Percentiles rank a stretch among this genome's conserved stretches.
These are phyloP conservation scores for Chrysanthemum lavandulifolium DNA, from an alignment of 129 eudicot genomes.

Conservation along the genomic window DNA sequence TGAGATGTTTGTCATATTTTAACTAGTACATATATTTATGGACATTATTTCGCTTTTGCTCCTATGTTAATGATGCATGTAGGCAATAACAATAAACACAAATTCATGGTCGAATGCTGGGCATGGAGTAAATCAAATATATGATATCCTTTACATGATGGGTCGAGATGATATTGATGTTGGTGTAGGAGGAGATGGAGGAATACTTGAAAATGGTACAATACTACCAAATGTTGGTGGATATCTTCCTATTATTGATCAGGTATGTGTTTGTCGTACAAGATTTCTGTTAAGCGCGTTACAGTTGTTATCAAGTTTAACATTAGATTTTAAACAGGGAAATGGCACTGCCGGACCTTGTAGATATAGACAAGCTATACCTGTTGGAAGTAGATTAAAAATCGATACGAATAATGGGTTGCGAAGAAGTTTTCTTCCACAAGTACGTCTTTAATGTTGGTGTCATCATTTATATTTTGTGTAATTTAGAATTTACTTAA, in stretches of 20 bases:
- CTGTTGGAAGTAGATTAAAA: background rate
- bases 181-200: slow-evolving; percentile 97
- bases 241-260: too few relatives aligned
- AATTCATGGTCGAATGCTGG: slow-evolving; percentile 90
- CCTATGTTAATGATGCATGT: too few relatives aligned
- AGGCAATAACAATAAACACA: slow-evolving; percentile 76
- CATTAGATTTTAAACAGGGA: background rate
- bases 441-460: background rate
- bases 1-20: too few relatives aligned
- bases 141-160: slow-evolving; percentile 91
- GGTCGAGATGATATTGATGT: slow-evolving; percentile 76
- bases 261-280: too few relatives aligned
- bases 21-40: too few relatives aligned
- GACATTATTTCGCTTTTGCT: too few relatives aligned
- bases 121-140: slow-evolving; percentile 78
- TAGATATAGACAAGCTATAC: background rate
- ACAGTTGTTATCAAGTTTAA: background rate
- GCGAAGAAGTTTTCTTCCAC: slow-evolving; percentile 3
- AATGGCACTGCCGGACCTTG: too few relatives aligned
- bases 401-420: background rate
- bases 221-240: too few relatives aligned
- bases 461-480: background rate
- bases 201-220: slow-evolving; percentile 35
- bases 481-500: too few relatives aligned
- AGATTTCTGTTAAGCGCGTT: too few relatives aligned